Percentiles rank a stretch among this genome's conserved stretches.
Conservation (phyloP, 495 filamentous ascomycete genomes). For the Penicillium lagena region DNA sequence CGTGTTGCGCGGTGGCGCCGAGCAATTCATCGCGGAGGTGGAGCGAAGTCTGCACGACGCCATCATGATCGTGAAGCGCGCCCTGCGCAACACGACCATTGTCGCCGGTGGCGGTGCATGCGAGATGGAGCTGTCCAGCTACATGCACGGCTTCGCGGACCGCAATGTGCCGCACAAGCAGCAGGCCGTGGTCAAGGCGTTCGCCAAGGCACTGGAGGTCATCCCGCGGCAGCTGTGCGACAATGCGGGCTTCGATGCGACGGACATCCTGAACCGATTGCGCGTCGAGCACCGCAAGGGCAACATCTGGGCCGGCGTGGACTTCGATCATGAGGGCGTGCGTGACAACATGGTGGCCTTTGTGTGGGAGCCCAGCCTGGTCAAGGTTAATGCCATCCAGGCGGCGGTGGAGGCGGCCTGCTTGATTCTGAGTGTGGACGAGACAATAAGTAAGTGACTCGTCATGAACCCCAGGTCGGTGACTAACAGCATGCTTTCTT, state of each 20-base stretch:
- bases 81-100: conserved; percentile 86
- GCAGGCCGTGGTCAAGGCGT: conserved; percentile 94
- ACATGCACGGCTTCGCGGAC: conserved; percentile 87
- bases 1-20: conserved; percentile 88
- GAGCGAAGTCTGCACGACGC: conserved; percentile 96
- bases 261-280: conserved; percentile 90
- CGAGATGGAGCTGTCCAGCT: conserved; percentile 95
- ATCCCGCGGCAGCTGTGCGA: conserved; percentile 96
- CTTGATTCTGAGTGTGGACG: conserved; percentile 91
- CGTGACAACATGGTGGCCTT: conserved; percentile 88
- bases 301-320: conserved; percentile 89
- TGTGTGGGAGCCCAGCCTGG: conserved; percentile 93
- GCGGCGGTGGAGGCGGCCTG: conserved; percentile 92
- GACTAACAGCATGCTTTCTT: conserved; percentile 9
- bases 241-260: conserved; percentile 97
- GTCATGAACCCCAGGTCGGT: not conserved
- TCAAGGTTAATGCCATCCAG: conserved; percentile 97
- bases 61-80: conserved; percentile 99
- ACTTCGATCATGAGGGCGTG: conserved; percentile 88
- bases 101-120: conserved; percentile 91
- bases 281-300: conserved; percentile 91
- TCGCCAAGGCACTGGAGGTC: conserved; percentile 94
- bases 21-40: conserved; percentile 98
- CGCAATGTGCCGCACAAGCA: conserved; percentile 90
- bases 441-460: conserved; percentile 73